A percentile compares a stretch with the other conserved stretches of the same genome.
phyloP scores from a whole-genome alignment of 2,329 filamentous ascomycete species.

The Colletotrichum magnum region DNA sequence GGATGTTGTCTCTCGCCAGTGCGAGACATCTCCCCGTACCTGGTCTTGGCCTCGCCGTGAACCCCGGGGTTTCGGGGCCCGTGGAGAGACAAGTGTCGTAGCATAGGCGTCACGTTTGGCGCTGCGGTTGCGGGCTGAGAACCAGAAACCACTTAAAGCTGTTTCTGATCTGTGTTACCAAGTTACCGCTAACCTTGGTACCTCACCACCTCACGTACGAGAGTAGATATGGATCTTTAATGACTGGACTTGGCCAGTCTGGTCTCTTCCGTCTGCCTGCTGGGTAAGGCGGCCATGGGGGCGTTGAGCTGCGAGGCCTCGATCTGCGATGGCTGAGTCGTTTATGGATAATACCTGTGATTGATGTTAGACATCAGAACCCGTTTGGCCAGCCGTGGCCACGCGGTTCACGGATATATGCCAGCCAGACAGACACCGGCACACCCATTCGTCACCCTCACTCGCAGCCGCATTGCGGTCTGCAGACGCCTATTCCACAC shows the following conservation, averaged over 20 bases:
- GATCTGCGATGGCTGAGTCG: slow-evolving; percentile 8
- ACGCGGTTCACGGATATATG: slow-evolving; percentile 1
- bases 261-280: no score
- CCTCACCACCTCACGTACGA: no score
- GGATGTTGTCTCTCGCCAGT: slow-evolving; percentile 34
- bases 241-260: no score
- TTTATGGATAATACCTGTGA: slow-evolving; percentile 30
- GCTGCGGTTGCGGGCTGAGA: slow-evolving; percentile 16
- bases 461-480: not conserved
- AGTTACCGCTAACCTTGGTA: no score
- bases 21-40: slow-evolving; percentile 37
- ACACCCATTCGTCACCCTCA: slow-evolving; percentile 35
- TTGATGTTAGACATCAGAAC: slow-evolving; percentile 30
- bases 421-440: slow-evolving; percentile 15
- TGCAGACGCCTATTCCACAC: slow-evolving; percentile 16
- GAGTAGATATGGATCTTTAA: no score
- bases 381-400: slow-evolving; percentile 11
- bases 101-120: slow-evolving; percentile 22
- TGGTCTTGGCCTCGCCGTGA: slow-evolving; percentile 20
- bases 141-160: slow-evolving; percentile 4
- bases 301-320: slow-evolving; percentile 9
- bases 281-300: no score
- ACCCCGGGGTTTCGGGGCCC: slow-evolving; percentile 30
- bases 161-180: slow-evolving; percentile 1
- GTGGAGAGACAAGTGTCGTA: slow-evolving; percentile 37